A percentile compares a stretch with the other conserved stretches of the same genome.
Conservation (phyloP, 2,329 filamentous ascomycete species). For the Dactylella cylindrospora region DNA sequence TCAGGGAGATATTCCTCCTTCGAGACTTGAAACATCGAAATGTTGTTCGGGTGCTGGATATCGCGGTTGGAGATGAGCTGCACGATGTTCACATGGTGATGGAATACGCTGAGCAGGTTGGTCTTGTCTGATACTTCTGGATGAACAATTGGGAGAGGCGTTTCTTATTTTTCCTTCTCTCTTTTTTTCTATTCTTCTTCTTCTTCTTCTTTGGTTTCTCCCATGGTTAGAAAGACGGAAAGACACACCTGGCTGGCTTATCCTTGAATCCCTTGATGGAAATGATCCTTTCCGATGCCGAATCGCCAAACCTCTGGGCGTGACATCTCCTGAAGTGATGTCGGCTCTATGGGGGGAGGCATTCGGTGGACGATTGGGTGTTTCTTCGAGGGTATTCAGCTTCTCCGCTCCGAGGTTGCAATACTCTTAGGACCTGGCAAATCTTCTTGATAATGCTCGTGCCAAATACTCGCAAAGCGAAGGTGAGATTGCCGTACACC, state of each 20-base stretch:
- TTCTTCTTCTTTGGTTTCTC: conserved; percentile 4
- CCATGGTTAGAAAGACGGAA: conserved; percentile 42
- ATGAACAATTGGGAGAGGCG: not conserved
- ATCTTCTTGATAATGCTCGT: conserved; percentile 51
- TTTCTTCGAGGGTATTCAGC: conserved; percentile 42
- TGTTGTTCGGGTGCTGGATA: conserved; percentile 51
- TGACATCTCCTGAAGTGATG: too few species aligned
- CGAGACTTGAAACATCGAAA: conserved; percentile 51
- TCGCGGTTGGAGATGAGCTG: conserved; percentile 50
- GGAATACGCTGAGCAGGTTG: conserved; percentile 53
- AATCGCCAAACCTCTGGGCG: conserved; percentile 5
- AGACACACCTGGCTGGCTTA: conserved; percentile 48
- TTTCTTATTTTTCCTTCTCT: not conserved
- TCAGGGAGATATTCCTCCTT: conserved; percentile 53
- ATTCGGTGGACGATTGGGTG: conserved; percentile 26
- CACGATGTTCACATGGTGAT: conserved; percentile 52
- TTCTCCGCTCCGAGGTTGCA: conserved; percentile 36
- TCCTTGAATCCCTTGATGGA: conserved; percentile 42
- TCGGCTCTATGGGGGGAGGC: not conserved
- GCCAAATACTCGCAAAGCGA: conserved; percentile 51
- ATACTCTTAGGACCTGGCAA: conserved; percentile 51
- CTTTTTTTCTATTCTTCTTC: conserved; percentile 28
- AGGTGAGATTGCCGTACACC: conserved; percentile 46
- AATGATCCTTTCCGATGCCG: conserved; percentile 21
- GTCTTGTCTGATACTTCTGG: conserved; percentile 46